A percentile compares a stretch with the other conserved stretches of the same genome.
Evolutionary conservation across 306 rosid genomes (phyloP).

Genomic region (Cicer cuneatum): DNA sequence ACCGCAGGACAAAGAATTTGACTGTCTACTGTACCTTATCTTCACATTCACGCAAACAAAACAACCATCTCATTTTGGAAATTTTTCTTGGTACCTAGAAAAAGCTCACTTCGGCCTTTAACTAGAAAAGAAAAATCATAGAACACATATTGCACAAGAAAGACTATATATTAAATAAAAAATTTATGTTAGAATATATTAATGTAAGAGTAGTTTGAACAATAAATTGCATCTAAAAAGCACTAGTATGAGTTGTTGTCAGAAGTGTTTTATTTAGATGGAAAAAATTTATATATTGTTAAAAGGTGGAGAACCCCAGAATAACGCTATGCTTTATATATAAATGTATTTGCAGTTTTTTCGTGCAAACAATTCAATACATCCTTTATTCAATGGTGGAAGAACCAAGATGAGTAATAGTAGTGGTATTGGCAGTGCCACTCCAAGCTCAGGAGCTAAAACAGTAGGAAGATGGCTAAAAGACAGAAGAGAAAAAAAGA

Average conservation of each 20-base stretch:
- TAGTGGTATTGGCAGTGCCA: slow-evolving; percentile 51
- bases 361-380: slow-evolving; percentile 78
- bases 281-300: slow-evolving; percentile 20
- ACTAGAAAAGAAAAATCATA: slow-evolving; percentile 26
- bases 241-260: not conserved
- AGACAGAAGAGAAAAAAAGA: slow-evolving; percentile 92
- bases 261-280: slow-evolving; percentile 3
- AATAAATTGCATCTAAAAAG: no score
- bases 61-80: slow-evolving; percentile 38
- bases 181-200: no score
- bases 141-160: slow-evolving; percentile 16
- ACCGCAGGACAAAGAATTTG: slow-evolving; percentile 47
- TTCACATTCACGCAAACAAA: slow-evolving; percentile 36
- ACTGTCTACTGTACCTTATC: slow-evolving; percentile 36
- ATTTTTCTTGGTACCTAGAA: slow-evolving; percentile 16
- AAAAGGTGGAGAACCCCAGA: slow-evolving; percentile 11
- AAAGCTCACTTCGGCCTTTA: slow-evolving; percentile 34
- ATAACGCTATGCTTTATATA: slow-evolving; percentile 8
- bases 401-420: slow-evolving; percentile 50
- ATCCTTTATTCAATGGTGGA: slow-evolving; percentile 74
- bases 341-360: slow-evolving; percentile 65
- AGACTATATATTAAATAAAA: not conserved
- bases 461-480: slow-evolving; percentile 99
- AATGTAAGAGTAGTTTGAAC: no score
- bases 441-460: slow-evolving; percentile 70